A percentile compares a stretch with the other conserved stretches of the same genome.
These are phyloP conservation scores for Erysimum pusillum DNA, from an alignment of 441 rosid genomes.

Conservation along the genomic window DNA sequence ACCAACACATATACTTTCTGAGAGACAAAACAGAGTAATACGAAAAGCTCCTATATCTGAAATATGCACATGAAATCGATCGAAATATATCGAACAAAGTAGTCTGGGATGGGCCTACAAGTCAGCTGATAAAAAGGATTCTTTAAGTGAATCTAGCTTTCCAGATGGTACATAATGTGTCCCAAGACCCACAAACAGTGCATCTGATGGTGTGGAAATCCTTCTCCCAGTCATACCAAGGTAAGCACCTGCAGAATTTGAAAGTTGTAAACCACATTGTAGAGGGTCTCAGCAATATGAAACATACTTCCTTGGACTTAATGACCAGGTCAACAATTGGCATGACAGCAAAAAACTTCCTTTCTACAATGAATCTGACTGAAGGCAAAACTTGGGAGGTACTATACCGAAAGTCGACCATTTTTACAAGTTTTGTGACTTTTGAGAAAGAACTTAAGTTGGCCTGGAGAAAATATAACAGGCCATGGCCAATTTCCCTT, in stretches of 20 bases:
- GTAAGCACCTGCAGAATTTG: constrained; percentile 69
- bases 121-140: constrained; percentile 68
- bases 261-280: constrained; percentile 15
- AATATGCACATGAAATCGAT: constrained; percentile 11
- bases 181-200: constrained; percentile 83
- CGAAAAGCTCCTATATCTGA: constrained; percentile 19
- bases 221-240: constrained; percentile 95
- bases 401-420: background rate
- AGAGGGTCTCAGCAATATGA: background rate
- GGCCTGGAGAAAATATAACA: background rate
- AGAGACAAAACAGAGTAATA: constrained; percentile 27
- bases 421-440: constrained; percentile 4
- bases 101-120: constrained; percentile 56
- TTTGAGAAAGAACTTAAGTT: constrained; percentile 16
- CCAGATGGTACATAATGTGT: constrained; percentile 87
- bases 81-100: background rate
- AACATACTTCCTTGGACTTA: constrained; percentile 8
- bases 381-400: background rate
- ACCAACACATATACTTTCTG: constrained; percentile 20
- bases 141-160: constrained; percentile 69
- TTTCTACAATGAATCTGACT: constrained; percentile 1
- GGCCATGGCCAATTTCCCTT: background rate
- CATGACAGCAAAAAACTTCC: constrained; percentile 4
- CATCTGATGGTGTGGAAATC: constrained; percentile 87
- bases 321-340: background rate